Evolutionary conservation across 2,329 filamentous ascomycete species (phyloP), one percentile per base, ranked within the genome.

Genomic region (Zalaria sp.): DNA sequence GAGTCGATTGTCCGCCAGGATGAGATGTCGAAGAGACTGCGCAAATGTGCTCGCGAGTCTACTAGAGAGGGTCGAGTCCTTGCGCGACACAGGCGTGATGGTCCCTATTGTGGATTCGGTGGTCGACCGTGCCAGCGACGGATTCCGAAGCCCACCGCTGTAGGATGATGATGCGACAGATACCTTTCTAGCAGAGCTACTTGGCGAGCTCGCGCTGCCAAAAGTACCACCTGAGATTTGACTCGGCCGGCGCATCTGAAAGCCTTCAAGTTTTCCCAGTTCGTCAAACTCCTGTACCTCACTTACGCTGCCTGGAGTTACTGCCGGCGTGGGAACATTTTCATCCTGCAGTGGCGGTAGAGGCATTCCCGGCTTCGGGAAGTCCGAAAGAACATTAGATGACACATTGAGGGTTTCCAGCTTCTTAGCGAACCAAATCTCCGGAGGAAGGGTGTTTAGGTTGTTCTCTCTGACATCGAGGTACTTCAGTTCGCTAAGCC

Each of bases 381-480:
- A 96, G 34, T 76, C 78, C 39, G 88, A 82, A 18, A 98, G 70
- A 5, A 96, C 81, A 52, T 98, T 98, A 7, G 91, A 95, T 0
- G 89, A 96, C 8, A 93, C 80, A 53, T 98, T 98, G 45, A 98
- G 73, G 0, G 82, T 89, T 60, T 96, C 88, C 42, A 98, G 64
- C 56, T 82, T 87, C 52, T 81, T 81, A 40, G 89, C 89, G 70
- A 85, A 89, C 91, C 91, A 98, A n/a, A 98, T 73, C 56, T 98
- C 91, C 56, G 84, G 77, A 2, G 91, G 91, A 28, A 98, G 68
- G 54, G 81, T 82, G 49, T 81, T 82, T 44, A 98, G 73, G 55
- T 96, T 98, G 66, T 96, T 98, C 56, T 91, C 86, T 48, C 89
- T 77, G 11, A 96, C 73, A 57, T 98, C 89, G 34, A 98, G 69